These are phyloP conservation scores for Murraya koenigii DNA, from an alignment of 345 rosid genomes.

Conservation along the genomic window DNA sequence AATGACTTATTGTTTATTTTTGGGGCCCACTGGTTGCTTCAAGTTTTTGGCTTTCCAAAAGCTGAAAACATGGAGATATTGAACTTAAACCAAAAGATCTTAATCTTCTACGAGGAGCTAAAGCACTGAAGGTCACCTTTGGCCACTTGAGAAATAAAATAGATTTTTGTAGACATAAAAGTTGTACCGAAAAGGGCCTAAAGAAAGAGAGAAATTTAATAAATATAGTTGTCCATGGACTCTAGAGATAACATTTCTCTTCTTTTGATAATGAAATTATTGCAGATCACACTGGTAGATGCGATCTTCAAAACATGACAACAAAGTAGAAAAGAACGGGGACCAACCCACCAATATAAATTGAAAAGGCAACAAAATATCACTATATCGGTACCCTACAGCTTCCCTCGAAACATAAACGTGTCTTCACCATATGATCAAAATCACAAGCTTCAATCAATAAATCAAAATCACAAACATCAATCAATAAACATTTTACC, in stretches of 20 bases:
- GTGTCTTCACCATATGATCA: neutral
- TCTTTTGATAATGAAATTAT: neutral
- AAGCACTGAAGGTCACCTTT: neutral
- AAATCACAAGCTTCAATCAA: slow-evolving; percentile 15
- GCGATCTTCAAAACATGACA: slow-evolving; percentile 6
- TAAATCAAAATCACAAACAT: slow-evolving; percentile 14
- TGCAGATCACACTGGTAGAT: neutral
- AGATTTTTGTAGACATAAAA: slow-evolving; percentile 9
- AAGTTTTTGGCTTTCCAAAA: neutral
- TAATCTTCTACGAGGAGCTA: slow-evolving; percentile 20
- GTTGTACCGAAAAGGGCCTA: neutral
- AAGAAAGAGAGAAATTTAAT: neutral
- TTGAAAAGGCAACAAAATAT: neutral
- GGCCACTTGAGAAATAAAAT: neutral
- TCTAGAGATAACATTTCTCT: neutral
- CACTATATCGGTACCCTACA: neutral
- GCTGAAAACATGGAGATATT: neutral
- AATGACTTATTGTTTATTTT: neutral
- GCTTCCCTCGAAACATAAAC: neutral
- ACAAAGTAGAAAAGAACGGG: slow-evolving; percentile 1
- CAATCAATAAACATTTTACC: slow-evolving; percentile 13
- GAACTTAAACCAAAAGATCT: neutral
- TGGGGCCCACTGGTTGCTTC: slow-evolving; percentile 15
- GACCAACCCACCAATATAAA: slow-evolving; percentile 22
- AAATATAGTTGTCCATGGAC: neutral